phyloP scores from a whole-genome alignment of 2,329 filamentous ascomycete species.

The Stachybotrys chartarum region DNA sequence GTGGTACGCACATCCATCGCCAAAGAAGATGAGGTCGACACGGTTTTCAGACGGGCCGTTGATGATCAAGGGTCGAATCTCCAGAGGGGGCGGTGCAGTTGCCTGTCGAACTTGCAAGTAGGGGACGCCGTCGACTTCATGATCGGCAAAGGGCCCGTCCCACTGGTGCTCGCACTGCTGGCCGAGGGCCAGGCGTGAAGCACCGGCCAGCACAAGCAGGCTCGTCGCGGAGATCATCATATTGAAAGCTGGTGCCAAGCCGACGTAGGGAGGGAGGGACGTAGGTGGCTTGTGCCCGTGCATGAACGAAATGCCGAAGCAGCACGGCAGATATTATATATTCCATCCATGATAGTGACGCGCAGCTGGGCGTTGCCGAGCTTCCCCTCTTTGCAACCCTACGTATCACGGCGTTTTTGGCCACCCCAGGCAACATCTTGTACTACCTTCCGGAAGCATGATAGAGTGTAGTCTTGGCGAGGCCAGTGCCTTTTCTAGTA shows the following conservation, averaged over 20 bases:
- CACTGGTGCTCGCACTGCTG: conserved; percentile 22
- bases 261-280: neutral
- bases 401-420: neutral
- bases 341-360: neutral
- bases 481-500: neutral
- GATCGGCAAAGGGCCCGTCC: conserved; percentile 17
- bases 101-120: conserved; percentile 11
- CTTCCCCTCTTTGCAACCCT: neutral
- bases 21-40: conserved; percentile 22
- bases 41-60: conserved; percentile 20
- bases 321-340: neutral
- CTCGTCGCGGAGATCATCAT: neutral
- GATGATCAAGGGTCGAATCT: conserved; percentile 21
- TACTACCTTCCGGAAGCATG: neutral
- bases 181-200: conserved; percentile 4
- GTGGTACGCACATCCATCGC: conserved; percentile 18
- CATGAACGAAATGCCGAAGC: no score
- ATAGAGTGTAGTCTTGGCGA: neutral
- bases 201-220: neutral
- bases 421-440: neutral
- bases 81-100: conserved; percentile 16
- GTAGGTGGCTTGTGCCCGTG: neutral
- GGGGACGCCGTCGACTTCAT: conserved; percentile 11
- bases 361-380: neutral
- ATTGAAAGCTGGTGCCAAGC: neutral